Percentiles rank a stretch among this genome's conserved stretches.
Conservation (phyloP, 2,329 filamentous ascomycete genomes). For the Pseudopyricularia cyperi region DNA sequence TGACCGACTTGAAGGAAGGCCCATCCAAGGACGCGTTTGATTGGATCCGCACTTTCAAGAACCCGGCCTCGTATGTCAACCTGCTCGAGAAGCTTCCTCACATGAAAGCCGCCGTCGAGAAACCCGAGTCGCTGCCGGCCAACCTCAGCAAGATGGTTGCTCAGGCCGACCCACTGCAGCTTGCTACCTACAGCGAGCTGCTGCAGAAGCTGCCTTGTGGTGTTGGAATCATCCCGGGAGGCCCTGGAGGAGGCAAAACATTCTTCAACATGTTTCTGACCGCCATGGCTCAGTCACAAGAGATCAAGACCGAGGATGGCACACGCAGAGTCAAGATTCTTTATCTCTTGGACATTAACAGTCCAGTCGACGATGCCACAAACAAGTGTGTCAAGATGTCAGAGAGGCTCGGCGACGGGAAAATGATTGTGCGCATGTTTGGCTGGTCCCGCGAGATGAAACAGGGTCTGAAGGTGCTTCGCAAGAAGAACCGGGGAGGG, state of each 20-base stretch:
- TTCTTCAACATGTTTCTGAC: slow-evolving; percentile 30
- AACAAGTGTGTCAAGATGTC: slow-evolving; percentile 25
- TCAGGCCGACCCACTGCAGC: slow-evolving; percentile 24
- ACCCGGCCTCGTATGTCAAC: slow-evolving; percentile 7
- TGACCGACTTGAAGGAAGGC: not conserved
- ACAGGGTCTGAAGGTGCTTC: slow-evolving; percentile 8
- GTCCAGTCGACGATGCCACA: slow-evolving; percentile 30
- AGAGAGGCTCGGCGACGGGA: slow-evolving; percentile 18
- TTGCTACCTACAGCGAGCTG: slow-evolving; percentile 19
- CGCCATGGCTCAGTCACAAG: slow-evolving; percentile 15
- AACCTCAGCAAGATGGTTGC: slow-evolving; percentile 12
- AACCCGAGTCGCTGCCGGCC: slow-evolving; percentile 3
- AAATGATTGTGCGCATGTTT: slow-evolving; percentile 24
- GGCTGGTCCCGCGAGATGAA: slow-evolving; percentile 24
- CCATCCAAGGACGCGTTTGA: slow-evolving; percentile 5
- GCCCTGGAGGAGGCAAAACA: slow-evolving; percentile 33
- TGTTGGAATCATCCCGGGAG: slow-evolving; percentile 29
- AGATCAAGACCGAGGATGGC: not conserved
- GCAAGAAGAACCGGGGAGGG: not conserved
- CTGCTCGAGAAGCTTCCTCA: slow-evolving; percentile 12
- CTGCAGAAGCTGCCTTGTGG: slow-evolving; percentile 25
- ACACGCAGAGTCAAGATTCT: slow-evolving; percentile 20
- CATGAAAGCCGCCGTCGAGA: slow-evolving; percentile 8
- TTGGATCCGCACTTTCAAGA: slow-evolving; percentile 10
- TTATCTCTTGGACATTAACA: slow-evolving; percentile 33